Conservation (phyloP, 129 eudicot genomes). For the Ambrosia trifida region DNA sequence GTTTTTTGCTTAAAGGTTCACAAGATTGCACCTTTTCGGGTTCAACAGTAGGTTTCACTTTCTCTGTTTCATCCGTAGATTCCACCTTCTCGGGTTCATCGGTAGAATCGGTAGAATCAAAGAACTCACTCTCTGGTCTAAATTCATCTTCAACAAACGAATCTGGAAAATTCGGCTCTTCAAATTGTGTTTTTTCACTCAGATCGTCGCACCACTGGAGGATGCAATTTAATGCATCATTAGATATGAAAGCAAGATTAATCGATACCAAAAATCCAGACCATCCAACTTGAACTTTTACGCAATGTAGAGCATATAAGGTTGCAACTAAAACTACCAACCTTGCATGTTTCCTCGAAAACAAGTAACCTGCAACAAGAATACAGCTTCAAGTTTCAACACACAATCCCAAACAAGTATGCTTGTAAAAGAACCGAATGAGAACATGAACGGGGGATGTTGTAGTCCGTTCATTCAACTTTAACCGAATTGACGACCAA, state of each 20-base stretch:
- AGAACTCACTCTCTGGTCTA: conserved; percentile 56
- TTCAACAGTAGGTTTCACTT: conserved; percentile 21
- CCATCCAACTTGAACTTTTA: conserved; percentile 89
- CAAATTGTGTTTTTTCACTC: conserved; percentile 67
- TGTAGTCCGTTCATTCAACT: no score
- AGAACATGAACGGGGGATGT: no score
- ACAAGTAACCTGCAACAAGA: conserved; percentile 69
- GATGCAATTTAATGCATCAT: conserved; percentile 62
- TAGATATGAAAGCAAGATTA: conserved; percentile 78
- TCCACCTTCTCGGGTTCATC: conserved; percentile 20
- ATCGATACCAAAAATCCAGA: conserved; percentile 71
- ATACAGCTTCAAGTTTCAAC: not conserved
- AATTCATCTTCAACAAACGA: conserved; percentile 71
- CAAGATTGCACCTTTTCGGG: conserved; percentile 34
- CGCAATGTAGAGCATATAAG: conserved; percentile 68
- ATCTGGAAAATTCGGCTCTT: conserved; percentile 61
- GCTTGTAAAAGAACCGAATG: not conserved
- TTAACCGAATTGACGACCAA: no score
- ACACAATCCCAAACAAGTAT: not conserved
- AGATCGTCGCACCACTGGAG: conserved; percentile 88
- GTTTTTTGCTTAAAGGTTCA: conserved; percentile 43
- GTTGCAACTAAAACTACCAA: conserved; percentile 83
- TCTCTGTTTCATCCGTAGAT: conserved; percentile 17
- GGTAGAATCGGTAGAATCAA: conserved; percentile 39
- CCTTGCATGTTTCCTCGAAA: conserved; percentile 85